Base-by-base conservation (phyloP, 352 stramenopile genomes). In the Pythium dissimile region DNA sequence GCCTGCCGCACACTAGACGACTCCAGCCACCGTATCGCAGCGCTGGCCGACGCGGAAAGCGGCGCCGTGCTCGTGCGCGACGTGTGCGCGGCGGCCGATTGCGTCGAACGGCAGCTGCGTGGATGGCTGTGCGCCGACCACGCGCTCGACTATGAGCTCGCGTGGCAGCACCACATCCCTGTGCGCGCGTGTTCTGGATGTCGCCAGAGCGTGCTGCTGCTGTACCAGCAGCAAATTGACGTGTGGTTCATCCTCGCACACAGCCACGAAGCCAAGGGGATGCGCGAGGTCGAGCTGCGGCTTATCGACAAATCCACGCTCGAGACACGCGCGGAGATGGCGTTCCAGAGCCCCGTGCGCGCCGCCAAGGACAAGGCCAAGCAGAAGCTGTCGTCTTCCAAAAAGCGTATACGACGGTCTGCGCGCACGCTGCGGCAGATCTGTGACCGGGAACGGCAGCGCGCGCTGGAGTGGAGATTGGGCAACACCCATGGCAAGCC, bases 381-480 rank as follows among this genome's bases (percentile, higher is more conserved):
- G 2, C 9, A 31, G 2, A 18, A 24, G 13, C 15, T 43, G 15
- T 69, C 54, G 20, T 47, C 52, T 15, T 31, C 18, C 2, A 38
- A 47, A 43, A 59, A 64, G 24, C 54, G 59, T 12, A 47, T 48
- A 39, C 47, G 58, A 2, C 35, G 53, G 23, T 68, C 61, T 16
- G 54, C 48, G 13, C 47, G 61, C 32, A 57, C 54, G n/a, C 44
- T 63, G 27, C 30, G 47, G 30, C 51, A 70, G 16, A 41, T 54
- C 7, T 47, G 42, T 35, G 55, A 69, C 9, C 77, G 75, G 24
- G 81, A 91, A 54, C 63, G 77, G 43, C 59, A 72, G 55, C 64
- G 67, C 24, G 81, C 78, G 43, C 49, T 72, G 13, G 81, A 91
- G 52, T 89, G 75, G 71, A 91, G 78, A 57, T 50, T 84, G 16